A percentile compares a stretch with the other conserved stretches of the same genome.
Conservation (phyloP, 345 rosid genomes). For the Aurinia saxatilis region DNA sequence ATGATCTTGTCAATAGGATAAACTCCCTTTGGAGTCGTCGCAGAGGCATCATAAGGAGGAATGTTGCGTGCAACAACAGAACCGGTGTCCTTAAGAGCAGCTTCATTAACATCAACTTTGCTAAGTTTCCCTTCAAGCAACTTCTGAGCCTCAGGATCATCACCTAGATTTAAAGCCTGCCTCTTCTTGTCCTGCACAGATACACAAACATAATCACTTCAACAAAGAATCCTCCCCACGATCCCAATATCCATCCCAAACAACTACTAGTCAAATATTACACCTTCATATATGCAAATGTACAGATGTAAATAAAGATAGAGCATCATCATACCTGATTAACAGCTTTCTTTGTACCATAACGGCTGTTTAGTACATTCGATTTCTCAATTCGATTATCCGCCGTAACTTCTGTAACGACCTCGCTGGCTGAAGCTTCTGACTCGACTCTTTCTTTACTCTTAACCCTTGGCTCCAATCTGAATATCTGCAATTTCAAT, state of each 20-base stretch:
- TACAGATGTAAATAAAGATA: too few species aligned
- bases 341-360: conserved; percentile 44
- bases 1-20: conserved; percentile 80
- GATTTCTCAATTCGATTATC: conserved; percentile 15
- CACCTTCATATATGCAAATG: not conserved
- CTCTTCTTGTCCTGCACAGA: conserved; percentile 45
- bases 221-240: not conserved
- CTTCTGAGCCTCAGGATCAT: conserved; percentile 43
- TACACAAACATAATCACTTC: not conserved
- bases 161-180: conserved; percentile 37
- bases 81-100: conserved; percentile 46
- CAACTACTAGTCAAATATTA: not conserved
- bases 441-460: conserved; percentile 22
- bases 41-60: conserved; percentile 58
- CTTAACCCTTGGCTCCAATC: conserved; percentile 59
- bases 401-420: conserved; percentile 26
- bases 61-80: conserved; percentile 49
- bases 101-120: conserved; percentile 37
- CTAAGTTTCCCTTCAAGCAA: conserved; percentile 39
- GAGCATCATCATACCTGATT: conserved; percentile 31
- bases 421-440: conserved; percentile 26
- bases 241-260: not conserved
- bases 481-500: conserved; percentile 58
- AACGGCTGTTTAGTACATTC: conserved; percentile 21
- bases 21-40: conserved; percentile 48